These are phyloP conservation scores for Pestalotiopsis sp. DNA, from an alignment of 2,329 filamentous ascomycete species.

Conservation along the genomic window DNA sequence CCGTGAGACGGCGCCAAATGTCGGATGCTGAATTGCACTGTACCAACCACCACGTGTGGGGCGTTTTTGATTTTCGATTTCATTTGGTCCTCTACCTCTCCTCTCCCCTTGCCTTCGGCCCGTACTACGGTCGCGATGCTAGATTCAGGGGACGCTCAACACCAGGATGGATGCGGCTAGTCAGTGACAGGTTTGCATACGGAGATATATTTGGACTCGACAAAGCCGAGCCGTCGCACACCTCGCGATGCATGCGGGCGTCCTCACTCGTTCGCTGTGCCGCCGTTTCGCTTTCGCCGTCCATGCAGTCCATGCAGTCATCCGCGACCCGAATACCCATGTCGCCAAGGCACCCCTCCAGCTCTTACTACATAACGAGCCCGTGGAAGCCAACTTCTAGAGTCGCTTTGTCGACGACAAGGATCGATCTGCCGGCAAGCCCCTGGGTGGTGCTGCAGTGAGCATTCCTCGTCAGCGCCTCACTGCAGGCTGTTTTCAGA, in stretches of 20 bases:
- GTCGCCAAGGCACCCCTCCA: neutral
- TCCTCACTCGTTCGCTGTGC: neutral
- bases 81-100: neutral
- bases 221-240: neutral
- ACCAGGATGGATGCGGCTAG: no score
- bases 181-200: neutral
- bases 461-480: neutral
- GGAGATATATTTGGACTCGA: neutral
- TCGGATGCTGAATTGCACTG: neutral
- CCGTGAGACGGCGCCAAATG: neutral
- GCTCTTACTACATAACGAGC: no score
- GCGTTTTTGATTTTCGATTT: neutral
- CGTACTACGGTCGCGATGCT: neutral
- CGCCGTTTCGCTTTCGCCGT: neutral
- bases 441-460: neutral
- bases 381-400: no score
- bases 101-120: neutral
- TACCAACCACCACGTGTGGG: neutral
- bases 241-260: neutral
- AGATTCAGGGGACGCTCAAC: neutral
- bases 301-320: neutral
- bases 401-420: neutral
- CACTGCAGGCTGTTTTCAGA: neutral
- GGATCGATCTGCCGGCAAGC: neutral
- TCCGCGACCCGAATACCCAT: neutral